Evolutionary conservation across 495 filamentous ascomycete species (phyloP), one percentile per base, ranked within the genome.

Genomic region (Monascus purpureus): DNA sequence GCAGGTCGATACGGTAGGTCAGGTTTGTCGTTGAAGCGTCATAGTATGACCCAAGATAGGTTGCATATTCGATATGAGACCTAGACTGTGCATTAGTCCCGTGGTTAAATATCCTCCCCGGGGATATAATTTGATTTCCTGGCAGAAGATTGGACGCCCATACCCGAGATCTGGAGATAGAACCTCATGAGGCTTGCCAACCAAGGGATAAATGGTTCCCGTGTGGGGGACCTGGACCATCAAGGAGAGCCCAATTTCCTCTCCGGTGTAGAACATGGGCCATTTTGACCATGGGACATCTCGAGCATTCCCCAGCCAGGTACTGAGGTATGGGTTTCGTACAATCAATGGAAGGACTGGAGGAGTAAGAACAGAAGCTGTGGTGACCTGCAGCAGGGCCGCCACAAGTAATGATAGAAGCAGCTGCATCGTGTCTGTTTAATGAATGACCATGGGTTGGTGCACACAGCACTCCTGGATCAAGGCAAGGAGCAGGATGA

Each of bases 221-320:
- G 73, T 63, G 15, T 70, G 68, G 4, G 83, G 79, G 2, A 93
- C 63, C 17, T 77, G 72, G 25, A 82, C 86, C 49, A 94, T 70
- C 37, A 92, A 53, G 0, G 76, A 75, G 38, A 94, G 79, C 11
- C 88, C 88, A 37, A 93, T 52, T 65, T 87, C 72, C 47, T 78
- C 68, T 13, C 88, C 86, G 9, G 82, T 92, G 66, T 79, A 96
- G 51, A 96, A 96, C 39, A 93, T 92, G 17, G 87, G 88, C 87
- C 88, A 96, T 50, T 73, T 73, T 20, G 73, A 68, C 87, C 88
- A 96, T n/a, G 88, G 88, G 13, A 61, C 64, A 9, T 80, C 73
- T 29, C 88, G 72, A 20, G 84, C 83, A 59, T 78, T 69, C 8
- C 67, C 68, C 31, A 93, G 53, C 85, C 87, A 94, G 8, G 85